These are phyloP conservation scores for Penicillium maclennaniae DNA, from an alignment of 495 filamentous ascomycete species.

Conservation along the genomic window DNA sequence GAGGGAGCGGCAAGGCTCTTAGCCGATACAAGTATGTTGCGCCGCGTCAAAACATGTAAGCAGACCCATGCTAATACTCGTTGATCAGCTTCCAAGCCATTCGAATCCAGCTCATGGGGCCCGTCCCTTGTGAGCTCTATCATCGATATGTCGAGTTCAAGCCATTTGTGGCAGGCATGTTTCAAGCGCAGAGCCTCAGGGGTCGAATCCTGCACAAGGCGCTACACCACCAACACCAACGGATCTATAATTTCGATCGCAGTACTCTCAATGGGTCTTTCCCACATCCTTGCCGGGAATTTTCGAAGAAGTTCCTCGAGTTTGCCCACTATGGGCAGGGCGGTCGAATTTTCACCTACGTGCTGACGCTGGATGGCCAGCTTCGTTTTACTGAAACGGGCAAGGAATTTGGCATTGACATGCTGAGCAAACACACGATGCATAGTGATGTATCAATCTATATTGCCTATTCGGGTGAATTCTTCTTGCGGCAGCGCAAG, in stretches of 20 bases:
- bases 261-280: constrained; percentile 65
- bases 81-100: constrained; percentile 79
- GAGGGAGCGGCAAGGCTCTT: constrained; percentile 48
- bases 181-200: constrained; percentile 67
- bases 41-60: neutral
- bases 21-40: constrained; percentile 65
- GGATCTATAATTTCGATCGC: constrained; percentile 82
- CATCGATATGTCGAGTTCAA: constrained; percentile 91
- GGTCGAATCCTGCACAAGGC: constrained; percentile 78
- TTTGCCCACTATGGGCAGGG: constrained; percentile 83
- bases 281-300: constrained; percentile 52
- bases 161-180: constrained; percentile 87
- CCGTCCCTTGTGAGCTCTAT: constrained; percentile 72
- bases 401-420: constrained; percentile 88
- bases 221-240: constrained; percentile 82
- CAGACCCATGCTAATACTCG: constrained; percentile 5
- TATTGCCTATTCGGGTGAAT: constrained; percentile 88
- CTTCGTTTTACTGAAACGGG: constrained; percentile 92
- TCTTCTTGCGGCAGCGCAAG: constrained; percentile 74
- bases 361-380: constrained; percentile 80
- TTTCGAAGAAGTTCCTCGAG: constrained; percentile 75
- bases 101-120: constrained; percentile 81
- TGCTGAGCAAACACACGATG: constrained; percentile 92
- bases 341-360: constrained; percentile 84
- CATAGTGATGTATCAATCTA: constrained; percentile 87